A percentile compares a stretch with the other conserved stretches of the same genome.
These are phyloP conservation scores for Epichloe sibirici DNA, from an alignment of 2,329 filamentous ascomycete genomes.

Conservation along the genomic window DNA sequence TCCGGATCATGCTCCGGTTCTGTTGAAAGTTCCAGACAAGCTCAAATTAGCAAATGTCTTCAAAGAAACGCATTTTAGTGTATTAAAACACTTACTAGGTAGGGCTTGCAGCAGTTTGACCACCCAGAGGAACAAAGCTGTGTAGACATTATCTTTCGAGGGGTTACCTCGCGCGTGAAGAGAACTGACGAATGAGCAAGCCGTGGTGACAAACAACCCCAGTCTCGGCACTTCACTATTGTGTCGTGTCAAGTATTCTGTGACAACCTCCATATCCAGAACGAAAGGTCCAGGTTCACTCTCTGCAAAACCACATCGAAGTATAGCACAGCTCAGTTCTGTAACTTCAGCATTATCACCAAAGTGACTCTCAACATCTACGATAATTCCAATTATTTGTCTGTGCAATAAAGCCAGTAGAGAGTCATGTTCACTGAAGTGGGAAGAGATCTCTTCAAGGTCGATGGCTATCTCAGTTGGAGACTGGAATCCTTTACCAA, in stretches of 20 bases:
- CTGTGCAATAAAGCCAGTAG: conserved; percentile 27
- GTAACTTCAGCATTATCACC: conserved; percentile 52
- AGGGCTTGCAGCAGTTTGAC: conserved; percentile 49
- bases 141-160: conserved; percentile 36
- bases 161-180: conserved; percentile 32
- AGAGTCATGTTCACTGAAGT: conserved; percentile 2
- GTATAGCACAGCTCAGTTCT: conserved; percentile 58
- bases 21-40: conserved; percentile 22
- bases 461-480: conserved; percentile 56
- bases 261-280: conserved; percentile 53
- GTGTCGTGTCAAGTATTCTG: conserved; percentile 51
- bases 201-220: conserved; percentile 57
- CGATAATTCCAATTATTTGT: conserved; percentile 34
- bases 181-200: conserved; percentile 56
- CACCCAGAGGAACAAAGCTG: conserved; percentile 47
- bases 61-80: neutral
- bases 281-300: conserved; percentile 65
- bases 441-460: conserved; percentile 38
- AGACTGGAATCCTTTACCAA: conserved; percentile 61
- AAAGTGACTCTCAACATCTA: conserved; percentile 39
- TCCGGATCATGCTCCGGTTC: conserved; percentile 60
- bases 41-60: neutral
- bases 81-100: conserved; percentile 29
- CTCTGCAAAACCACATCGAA: conserved; percentile 66
- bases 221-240: conserved; percentile 50